phyloP scores from a whole-genome alignment of 179 eudicot genomes.

The Corrigiola litoralis region DNA sequence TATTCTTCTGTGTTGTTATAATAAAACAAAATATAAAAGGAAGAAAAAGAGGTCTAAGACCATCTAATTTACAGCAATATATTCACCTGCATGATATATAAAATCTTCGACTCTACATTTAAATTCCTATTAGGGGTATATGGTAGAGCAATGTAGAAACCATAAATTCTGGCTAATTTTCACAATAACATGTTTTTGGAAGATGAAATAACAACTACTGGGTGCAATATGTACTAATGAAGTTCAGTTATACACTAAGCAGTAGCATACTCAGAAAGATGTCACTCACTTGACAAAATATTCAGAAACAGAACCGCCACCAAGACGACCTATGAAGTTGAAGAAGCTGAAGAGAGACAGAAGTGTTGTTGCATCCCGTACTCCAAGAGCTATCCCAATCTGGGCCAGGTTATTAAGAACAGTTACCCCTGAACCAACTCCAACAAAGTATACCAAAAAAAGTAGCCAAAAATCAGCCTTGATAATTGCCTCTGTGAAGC shows the following conservation, averaged over 20 bases:
- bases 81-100: too few species aligned
- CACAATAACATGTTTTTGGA: too few species aligned
- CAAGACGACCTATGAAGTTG: slow-evolving; percentile 71
- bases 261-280: neutral
- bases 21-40: neutral
- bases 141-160: too few species aligned
- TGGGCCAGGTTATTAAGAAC: slow-evolving; percentile 87
- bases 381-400: slow-evolving; percentile 63
- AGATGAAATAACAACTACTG: too few species aligned
- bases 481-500: slow-evolving; percentile 58
- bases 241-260: too few species aligned
- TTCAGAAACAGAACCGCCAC: slow-evolving; percentile 74
- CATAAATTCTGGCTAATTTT: too few species aligned
- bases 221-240: too few species aligned
- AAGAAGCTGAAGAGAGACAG: slow-evolving; percentile 65
- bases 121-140: too few species aligned
- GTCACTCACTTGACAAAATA: slow-evolving; percentile 59
- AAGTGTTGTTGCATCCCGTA: slow-evolving; percentile 51
- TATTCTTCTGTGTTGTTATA: neutral
- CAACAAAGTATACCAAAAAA: slow-evolving; percentile 62
- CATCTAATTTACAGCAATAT: too few species aligned
- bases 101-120: too few species aligned
- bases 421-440: slow-evolving; percentile 83
- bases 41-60: too few species aligned
- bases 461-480: slow-evolving; percentile 97